These are phyloP conservation scores for Tieghemostelium lacteum DNA, from an alignment of 78 protist genomes.

Conservation along the genomic window DNA sequence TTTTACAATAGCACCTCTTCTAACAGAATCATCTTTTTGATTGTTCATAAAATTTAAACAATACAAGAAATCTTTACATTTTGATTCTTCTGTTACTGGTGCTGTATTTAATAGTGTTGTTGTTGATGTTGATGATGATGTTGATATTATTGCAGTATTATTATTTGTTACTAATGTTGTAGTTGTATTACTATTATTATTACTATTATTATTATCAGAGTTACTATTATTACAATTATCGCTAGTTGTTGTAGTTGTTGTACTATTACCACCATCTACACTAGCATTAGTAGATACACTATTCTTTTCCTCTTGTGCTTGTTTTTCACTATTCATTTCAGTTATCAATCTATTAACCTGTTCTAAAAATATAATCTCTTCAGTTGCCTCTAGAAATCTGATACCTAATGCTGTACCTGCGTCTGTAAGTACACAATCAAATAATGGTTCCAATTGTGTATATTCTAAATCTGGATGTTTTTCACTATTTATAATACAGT, in stretches of 20 bases:
- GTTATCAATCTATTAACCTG: slow-evolving; percentile 63
- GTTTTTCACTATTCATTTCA: not conserved
- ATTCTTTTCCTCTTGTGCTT: not conserved
- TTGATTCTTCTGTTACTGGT: slow-evolving; percentile 12
- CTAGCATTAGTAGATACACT: not conserved
- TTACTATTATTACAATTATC: not conserved
- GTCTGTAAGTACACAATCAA: slow-evolving; percentile 75
- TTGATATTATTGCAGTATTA: not conserved
- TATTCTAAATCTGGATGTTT: slow-evolving; percentile 77
- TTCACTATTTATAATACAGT: slow-evolving; percentile 17
- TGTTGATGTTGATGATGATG: not conserved
- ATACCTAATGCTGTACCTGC: slow-evolving; percentile 77
- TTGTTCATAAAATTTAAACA: slow-evolving; percentile 84
- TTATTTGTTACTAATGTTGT: no score
- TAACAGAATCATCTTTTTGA: slow-evolving; percentile 70
- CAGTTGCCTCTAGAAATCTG: slow-evolving; percentile 47
- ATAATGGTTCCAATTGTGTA: slow-evolving; percentile 80
- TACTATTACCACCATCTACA: not conserved
- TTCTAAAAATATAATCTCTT: slow-evolving; percentile 48
- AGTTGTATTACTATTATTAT: not conserved
- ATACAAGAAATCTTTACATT: slow-evolving; percentile 84
- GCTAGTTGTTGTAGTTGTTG: not conserved
- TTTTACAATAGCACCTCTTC: slow-evolving; percentile 85
- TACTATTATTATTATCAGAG: not conserved
- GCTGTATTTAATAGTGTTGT: not conserved